Conservation (phyloP, 192 early-diverging fungal species). For the Coemansia sp. region DNA sequence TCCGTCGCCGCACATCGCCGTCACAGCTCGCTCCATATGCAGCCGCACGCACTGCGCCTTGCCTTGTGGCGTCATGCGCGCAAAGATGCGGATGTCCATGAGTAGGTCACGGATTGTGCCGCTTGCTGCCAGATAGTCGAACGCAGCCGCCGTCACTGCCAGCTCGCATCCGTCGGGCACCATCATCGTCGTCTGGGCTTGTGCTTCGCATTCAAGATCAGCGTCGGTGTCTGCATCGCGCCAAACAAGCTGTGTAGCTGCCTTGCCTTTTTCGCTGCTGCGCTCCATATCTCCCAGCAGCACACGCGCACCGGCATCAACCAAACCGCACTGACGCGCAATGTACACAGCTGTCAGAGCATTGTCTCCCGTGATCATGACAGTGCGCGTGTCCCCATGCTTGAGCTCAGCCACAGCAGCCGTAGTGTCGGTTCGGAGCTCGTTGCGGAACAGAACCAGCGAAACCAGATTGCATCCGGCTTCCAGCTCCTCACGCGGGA, state of each 20-base stretch:
- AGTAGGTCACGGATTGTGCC: slow-evolving; percentile 59
- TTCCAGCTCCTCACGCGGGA: slow-evolving; percentile 67
- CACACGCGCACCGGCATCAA: slow-evolving; percentile 53
- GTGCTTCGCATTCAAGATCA: not conserved
- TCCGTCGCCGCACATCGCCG: slow-evolving; percentile 88
- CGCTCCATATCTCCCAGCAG: slow-evolving; percentile 61
- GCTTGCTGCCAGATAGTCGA: slow-evolving; percentile 52
- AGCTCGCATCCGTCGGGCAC: slow-evolving; percentile 57
- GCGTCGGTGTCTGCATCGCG: slow-evolving; percentile 60
- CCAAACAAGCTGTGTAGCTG: slow-evolving; percentile 44
- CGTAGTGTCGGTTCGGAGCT: slow-evolving; percentile 70
- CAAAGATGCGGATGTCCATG: slow-evolving; percentile 72
- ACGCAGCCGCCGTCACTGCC: slow-evolving; percentile 72
- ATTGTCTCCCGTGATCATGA: slow-evolving; percentile 87
- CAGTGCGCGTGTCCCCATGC: slow-evolving; percentile 64
- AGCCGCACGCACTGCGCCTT: slow-evolving; percentile 72
- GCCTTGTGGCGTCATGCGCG: slow-evolving; percentile 77
- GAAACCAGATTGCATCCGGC: slow-evolving; percentile 56
- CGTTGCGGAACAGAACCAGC: slow-evolving; percentile 75
- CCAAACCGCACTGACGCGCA: slow-evolving; percentile 67
- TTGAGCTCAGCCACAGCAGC: slow-evolving; percentile 68
- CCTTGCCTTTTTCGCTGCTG: not conserved
- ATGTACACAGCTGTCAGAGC: slow-evolving; percentile 73
- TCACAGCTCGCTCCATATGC: slow-evolving; percentile 78
- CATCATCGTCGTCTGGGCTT: slow-evolving; percentile 13